Evolutionary conservation across 2,329 filamentous ascomycete genomes (phyloP).

Genomic region (Trematosphaeria pertusa): DNA sequence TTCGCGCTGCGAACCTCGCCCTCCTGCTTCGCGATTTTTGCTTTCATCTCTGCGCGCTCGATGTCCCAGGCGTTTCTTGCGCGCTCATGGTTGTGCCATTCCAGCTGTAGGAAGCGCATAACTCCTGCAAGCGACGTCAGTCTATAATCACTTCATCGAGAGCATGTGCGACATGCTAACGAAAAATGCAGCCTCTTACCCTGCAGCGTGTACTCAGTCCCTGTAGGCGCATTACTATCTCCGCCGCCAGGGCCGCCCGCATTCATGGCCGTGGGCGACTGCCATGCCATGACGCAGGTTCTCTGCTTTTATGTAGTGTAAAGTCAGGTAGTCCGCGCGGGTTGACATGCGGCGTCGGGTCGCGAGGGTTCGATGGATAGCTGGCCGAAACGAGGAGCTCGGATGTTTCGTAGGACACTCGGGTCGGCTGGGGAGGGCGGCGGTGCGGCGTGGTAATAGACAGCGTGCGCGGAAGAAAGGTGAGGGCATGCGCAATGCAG

Average conservation of each 20-base stretch:
- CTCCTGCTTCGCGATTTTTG: conserved; percentile 91
- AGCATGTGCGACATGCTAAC: background rate
- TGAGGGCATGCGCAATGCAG: conserved; percentile 19
- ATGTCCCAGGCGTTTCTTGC: conserved; percentile 99
- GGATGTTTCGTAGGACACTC: conserved; percentile 23
- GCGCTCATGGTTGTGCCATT: conserved; percentile 98
- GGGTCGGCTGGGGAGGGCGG: conserved; percentile 10
- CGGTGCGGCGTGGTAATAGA: background rate
- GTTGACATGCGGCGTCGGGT: conserved; percentile 31
- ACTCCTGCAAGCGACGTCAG: conserved; percentile 68
- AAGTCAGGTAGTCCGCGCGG: conserved; percentile 11
- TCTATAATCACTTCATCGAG: conserved; percentile 4
- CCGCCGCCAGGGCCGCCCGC: conserved; percentile 60
- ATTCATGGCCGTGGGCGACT: conserved; percentile 69
- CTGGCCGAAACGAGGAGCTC: conserved; percentile 37
- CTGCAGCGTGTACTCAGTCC: conserved; percentile 76
- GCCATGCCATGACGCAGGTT: conserved; percentile 68
- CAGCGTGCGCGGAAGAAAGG: conserved; percentile 5
- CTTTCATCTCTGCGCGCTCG: conserved; percentile 98
- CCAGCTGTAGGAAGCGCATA: conserved; percentile 98
- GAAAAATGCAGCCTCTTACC: conserved; percentile 54
- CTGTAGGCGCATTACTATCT: conserved; percentile 60
- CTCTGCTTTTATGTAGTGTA: conserved; percentile 20
- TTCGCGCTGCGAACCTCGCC: conserved; percentile 87
- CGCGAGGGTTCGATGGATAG: conserved; percentile 25